Percentiles rank a stretch among this genome's conserved stretches.
Evolutionary conservation across 2,329 filamentous ascomycete genomes (phyloP).

Genomic region (Colletotrichum tabaci): DNA sequence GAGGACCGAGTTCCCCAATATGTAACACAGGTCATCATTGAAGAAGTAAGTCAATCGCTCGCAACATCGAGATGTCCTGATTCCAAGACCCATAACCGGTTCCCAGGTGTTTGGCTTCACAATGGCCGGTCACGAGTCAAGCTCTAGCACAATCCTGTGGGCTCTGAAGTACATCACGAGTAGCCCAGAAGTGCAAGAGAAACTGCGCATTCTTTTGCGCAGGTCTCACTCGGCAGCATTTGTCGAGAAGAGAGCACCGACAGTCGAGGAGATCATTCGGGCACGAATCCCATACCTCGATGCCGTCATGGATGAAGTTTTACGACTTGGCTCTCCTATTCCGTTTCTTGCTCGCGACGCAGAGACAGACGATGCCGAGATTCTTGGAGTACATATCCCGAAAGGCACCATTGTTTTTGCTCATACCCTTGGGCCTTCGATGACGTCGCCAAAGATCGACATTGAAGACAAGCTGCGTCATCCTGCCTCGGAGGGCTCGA

Average conservation of each 20-base stretch:
- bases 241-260: conserved; percentile 42
- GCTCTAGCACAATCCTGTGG: background rate
- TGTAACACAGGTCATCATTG: too few species aligned
- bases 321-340: conserved; percentile 46
- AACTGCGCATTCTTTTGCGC: conserved; percentile 45
- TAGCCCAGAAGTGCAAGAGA: conserved; percentile 45
- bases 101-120: conserved; percentile 45
- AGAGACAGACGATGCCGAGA: conserved; percentile 43
- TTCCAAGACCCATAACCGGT: background rate
- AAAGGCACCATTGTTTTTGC: conserved; percentile 44
- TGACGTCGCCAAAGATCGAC: background rate
- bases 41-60: too few species aligned
- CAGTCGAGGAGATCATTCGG: conserved; percentile 43
- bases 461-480: background rate
- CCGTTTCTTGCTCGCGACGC: conserved; percentile 45
- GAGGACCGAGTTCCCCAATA: background rate
- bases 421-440: background rate
- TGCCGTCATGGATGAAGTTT: conserved; percentile 48
- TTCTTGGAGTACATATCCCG: conserved; percentile 47
- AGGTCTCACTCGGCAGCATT: conserved; percentile 34
- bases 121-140: conserved; percentile 46
- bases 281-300: conserved; percentile 47
- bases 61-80: too few species aligned
- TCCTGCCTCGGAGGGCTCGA: background rate
- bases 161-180: conserved; percentile 37